These are phyloP conservation scores for Tricholoma flavovirens DNA, from an alignment of 768 basidiomycete genomes.

Conservation along the genomic window DNA sequence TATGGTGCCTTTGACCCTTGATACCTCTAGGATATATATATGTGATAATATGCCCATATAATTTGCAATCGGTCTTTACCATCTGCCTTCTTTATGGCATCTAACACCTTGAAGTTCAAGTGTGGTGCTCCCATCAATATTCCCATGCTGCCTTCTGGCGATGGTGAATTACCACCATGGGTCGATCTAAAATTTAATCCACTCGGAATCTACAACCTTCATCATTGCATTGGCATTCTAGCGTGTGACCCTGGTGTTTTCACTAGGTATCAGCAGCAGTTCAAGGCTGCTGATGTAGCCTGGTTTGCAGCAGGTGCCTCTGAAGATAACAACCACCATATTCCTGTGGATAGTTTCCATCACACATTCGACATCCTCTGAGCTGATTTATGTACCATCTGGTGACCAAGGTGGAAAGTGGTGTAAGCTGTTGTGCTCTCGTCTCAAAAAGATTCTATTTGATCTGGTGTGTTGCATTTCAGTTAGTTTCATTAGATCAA, in stretches of 20 bases:
- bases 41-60: no score
- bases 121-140: neutral
- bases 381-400: no score
- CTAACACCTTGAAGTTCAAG: neutral
- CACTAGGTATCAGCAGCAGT: neutral
- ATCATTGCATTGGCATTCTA: neutral
- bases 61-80: no score
- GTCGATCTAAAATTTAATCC: neutral
- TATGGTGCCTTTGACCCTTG: neutral
- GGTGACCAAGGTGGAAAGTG: neutral
- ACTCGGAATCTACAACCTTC: neutral
- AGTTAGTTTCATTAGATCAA: neutral
- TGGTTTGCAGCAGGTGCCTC: neutral
- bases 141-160: neutral
- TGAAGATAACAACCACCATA: neutral
- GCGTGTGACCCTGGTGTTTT: neutral
- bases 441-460: neutral
- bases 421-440: neutral
- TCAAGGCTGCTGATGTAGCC: neutral
- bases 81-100: no score
- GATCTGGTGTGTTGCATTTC: neutral
- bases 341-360: neutral
- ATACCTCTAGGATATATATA: neutral
- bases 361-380: no score
- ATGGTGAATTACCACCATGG: neutral